These are phyloP conservation scores for Oxyria digyna DNA, from an alignment of 148 eudicot species.

Conservation along the genomic window DNA sequence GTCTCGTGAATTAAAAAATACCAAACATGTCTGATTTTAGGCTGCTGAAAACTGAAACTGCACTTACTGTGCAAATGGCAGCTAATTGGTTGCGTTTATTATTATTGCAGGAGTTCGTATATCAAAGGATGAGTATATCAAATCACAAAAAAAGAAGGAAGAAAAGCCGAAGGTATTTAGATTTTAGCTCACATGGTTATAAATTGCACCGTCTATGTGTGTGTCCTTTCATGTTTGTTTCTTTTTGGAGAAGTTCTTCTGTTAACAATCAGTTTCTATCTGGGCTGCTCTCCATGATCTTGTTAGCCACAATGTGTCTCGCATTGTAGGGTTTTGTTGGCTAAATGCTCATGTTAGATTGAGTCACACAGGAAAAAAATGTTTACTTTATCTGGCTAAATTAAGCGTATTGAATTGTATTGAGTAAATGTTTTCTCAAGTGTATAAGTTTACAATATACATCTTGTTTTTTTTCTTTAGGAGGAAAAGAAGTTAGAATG, in stretches of 20 bases:
- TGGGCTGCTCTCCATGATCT: background rate
- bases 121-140: conserved; percentile 60
- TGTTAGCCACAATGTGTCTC: background rate
- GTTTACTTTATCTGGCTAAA: background rate
- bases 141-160: conserved; percentile 54
- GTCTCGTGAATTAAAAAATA: background rate
- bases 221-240: background rate
- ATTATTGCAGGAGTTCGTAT: conserved; percentile 55
- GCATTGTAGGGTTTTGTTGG: background rate
- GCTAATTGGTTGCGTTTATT: too few relatives aligned
- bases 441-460: too few relatives aligned
- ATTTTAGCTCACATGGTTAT: background rate
- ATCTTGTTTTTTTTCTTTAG: conserved; percentile 12
- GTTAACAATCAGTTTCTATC: background rate
- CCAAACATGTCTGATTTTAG: background rate
- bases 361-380: background rate
- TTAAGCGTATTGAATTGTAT: background rate
- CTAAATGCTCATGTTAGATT: background rate
- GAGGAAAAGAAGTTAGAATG: conserved; percentile 90
- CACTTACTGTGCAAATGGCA: too few relatives aligned
- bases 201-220: background rate
- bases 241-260: background rate
- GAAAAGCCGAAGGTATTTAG: conserved; percentile 79
- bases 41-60: background rate
- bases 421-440: background rate